Percentiles rank a stretch among this genome's conserved stretches.
These are phyloP conservation scores for Escovopsis weberi DNA, from an alignment of 2,329 filamentous ascomycete species.

Conservation along the genomic window DNA sequence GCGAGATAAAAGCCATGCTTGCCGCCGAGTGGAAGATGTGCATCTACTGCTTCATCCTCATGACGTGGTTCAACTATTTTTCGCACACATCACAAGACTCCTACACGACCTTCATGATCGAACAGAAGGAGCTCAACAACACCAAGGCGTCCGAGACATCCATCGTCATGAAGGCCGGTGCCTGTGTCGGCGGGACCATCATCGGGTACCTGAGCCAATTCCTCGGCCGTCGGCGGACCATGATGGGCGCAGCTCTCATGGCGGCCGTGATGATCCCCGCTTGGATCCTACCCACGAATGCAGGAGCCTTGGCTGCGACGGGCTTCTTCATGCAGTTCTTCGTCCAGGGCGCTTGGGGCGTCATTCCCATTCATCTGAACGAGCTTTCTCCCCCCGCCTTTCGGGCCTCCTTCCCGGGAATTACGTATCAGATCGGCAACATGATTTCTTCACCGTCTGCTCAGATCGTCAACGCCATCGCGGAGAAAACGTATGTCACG, in stretches of 20 bases:
- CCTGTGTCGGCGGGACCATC: slow-evolving; percentile 58
- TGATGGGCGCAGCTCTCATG: slow-evolving; percentile 44
- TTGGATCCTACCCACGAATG: slow-evolving; percentile 52
- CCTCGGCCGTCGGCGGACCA: slow-evolving; percentile 56
- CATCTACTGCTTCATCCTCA: slow-evolving; percentile 62
- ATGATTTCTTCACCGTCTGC: slow-evolving; percentile 59
- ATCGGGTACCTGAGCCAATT: slow-evolving; percentile 65
- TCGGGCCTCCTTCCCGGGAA: slow-evolving; percentile 55
- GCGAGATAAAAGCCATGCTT: slow-evolving; percentile 54
- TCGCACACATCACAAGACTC: slow-evolving; percentile 69
- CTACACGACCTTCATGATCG: slow-evolving; percentile 69
- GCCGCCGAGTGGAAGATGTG: slow-evolving; percentile 60
- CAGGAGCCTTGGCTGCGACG: slow-evolving; percentile 43
- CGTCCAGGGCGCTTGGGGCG: slow-evolving; percentile 51
- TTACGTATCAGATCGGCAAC: slow-evolving; percentile 63
- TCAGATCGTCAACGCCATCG: slow-evolving; percentile 63
- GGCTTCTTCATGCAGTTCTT: slow-evolving; percentile 60
- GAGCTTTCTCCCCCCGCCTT: slow-evolving; percentile 58
- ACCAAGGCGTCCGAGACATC: slow-evolving; percentile 52
- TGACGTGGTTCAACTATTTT: slow-evolving; percentile 66
- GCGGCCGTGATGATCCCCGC: slow-evolving; percentile 51
- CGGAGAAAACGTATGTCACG: slow-evolving; percentile 45
- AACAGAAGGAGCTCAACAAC: slow-evolving; percentile 54
- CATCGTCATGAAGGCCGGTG: slow-evolving; percentile 70
- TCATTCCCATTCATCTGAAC: slow-evolving; percentile 60